phyloP scores from a whole-genome alignment of 306 rosid genomes.

The Myrica gale region DNA sequence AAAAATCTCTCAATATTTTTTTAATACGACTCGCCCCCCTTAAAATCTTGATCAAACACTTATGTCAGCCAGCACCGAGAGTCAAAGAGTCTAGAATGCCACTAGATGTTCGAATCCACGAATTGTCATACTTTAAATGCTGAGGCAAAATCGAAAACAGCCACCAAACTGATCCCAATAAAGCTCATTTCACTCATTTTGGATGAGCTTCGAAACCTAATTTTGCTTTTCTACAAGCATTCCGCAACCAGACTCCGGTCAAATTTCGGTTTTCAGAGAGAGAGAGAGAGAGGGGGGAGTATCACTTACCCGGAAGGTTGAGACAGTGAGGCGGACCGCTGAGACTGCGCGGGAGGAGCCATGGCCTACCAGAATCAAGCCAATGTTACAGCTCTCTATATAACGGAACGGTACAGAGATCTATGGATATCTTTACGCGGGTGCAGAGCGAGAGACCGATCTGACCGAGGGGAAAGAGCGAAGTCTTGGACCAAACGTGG shows the following conservation, averaged over 20 bases:
- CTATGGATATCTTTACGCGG: background rate
- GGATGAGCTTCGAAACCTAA: background rate
- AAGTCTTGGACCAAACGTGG: background rate
- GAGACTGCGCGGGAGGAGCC: constrained; percentile 89
- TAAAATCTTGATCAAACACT: too few species aligned
- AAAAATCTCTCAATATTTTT: too few species aligned
- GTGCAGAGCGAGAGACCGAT: constrained; percentile 32
- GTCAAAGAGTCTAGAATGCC: too few species aligned
- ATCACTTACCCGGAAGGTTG: constrained; percentile 89
- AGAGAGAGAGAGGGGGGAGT: constrained; percentile 2
- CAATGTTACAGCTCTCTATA: constrained; percentile 2
- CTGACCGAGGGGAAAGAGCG: constrained; percentile 19
- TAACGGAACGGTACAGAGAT: constrained; percentile 11
- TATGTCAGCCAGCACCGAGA: too few species aligned
- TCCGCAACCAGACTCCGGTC: background rate
- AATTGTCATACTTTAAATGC: background rate
- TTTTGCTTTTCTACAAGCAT: background rate
- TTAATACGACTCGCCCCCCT: too few species aligned
- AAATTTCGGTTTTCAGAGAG: constrained; percentile 17
- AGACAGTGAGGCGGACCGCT: constrained; percentile 89
- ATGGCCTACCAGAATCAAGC: constrained; percentile 42
- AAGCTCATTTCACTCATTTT: background rate
- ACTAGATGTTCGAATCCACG: background rate
- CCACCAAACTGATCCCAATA: background rate
- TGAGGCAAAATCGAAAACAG: background rate